A percentile compares a stretch with the other conserved stretches of the same genome.
phyloP scores from a whole-genome alignment of 2,329 filamentous ascomycete species.

The Aspergillus sp. region DNA sequence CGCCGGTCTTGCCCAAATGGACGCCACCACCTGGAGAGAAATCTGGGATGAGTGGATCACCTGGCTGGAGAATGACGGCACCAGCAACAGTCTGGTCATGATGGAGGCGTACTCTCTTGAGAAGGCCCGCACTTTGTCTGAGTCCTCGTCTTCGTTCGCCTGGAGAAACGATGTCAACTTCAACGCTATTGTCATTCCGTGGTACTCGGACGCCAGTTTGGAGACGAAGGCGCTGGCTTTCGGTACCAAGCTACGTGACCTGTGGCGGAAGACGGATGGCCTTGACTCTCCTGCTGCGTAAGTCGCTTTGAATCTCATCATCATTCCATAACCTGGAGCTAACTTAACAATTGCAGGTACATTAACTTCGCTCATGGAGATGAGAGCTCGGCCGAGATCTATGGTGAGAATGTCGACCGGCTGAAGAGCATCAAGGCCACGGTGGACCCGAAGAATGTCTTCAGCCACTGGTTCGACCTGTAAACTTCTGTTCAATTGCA shows the following conservation, averaged over 20 bases:
- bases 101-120: not conserved
- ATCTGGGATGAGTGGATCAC: constrained; percentile 1
- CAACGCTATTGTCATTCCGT: constrained; percentile 5
- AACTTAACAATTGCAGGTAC: not conserved
- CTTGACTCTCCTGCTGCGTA: constrained; percentile 5
- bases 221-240: not conserved
- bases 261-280: constrained; percentile 4
- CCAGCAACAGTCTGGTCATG: not conserved
- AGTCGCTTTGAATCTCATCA: not conserved
- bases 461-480: not conserved
- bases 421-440: constrained; percentile 2
- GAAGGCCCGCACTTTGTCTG: not conserved
- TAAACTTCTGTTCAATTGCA: not conserved
- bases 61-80: not conserved
- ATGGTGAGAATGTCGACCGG: constrained; percentile 4
- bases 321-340: not conserved
- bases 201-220: constrained; percentile 1
- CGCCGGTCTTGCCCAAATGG: not conserved
- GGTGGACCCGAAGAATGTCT: not conserved
- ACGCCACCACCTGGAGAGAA: constrained; percentile 1
- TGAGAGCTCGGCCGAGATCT: not conserved
- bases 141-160: constrained; percentile 2
- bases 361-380: constrained; percentile 3
- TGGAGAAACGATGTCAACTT: constrained; percentile 6
- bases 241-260: constrained; percentile 1